Percentiles rank a stretch among this genome's conserved stretches.
Conservation (phyloP, 495 filamentous ascomycete species). For the Neurospora africana region DNA sequence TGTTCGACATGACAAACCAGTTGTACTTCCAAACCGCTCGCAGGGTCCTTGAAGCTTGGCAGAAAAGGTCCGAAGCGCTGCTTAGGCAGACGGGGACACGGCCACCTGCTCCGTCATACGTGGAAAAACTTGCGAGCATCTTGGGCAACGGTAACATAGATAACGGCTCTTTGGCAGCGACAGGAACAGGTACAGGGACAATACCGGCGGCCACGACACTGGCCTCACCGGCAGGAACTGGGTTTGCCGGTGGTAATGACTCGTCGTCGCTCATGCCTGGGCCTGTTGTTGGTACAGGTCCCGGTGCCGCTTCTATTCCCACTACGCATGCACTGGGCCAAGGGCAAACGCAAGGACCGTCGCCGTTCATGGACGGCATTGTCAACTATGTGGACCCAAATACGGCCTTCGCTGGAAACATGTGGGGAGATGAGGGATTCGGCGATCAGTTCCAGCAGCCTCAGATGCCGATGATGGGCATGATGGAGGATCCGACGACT, state of each 20-base stretch:
- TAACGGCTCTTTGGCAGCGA: not conserved
- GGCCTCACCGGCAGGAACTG: not conserved
- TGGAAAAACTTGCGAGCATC: slow-evolving; percentile 18
- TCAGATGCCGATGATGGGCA: not conserved
- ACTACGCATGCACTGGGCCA: not conserved
- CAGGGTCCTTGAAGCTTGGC: slow-evolving; percentile 38
- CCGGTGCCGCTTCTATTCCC: not conserved
- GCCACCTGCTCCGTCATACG: slow-evolving; percentile 24
- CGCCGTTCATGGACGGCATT: not conserved
- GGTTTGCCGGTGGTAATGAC: not conserved
- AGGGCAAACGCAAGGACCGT: not conserved
- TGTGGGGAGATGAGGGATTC: not conserved
- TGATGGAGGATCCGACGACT: not conserved
- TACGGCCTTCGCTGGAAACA: not conserved
- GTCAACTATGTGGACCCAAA: not conserved
- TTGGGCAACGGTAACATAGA: not conserved
- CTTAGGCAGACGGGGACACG: slow-evolving; percentile 4
- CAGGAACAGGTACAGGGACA: not conserved
- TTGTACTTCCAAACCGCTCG: slow-evolving; percentile 30
- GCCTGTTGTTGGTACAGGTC: not conserved
- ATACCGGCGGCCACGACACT: not conserved
- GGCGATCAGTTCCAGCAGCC: slow-evolving; percentile 3
- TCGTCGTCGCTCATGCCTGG: not conserved
- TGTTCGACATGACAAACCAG: slow-evolving; percentile 34
- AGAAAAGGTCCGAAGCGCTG: slow-evolving; percentile 26